Evolutionary conservation across 2,329 filamentous ascomycete species (phyloP).

Genomic region (Colletotrichum tanaceti): DNA sequence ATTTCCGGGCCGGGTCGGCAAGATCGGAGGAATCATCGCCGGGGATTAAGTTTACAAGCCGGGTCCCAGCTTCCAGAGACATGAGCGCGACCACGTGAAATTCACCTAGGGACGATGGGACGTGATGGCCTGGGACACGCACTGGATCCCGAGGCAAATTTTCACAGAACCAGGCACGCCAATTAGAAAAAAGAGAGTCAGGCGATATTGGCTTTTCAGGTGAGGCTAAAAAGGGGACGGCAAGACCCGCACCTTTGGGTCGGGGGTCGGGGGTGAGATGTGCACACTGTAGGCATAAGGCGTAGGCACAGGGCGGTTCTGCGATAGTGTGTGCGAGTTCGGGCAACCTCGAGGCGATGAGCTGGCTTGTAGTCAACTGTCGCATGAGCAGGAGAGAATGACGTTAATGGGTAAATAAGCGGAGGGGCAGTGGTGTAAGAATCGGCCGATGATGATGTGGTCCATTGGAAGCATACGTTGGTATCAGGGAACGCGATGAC

Average conservation of each 20-base stretch:
- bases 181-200: slow-evolving; percentile 17
- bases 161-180: background rate
- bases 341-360: background rate
- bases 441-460: slow-evolving; percentile 28
- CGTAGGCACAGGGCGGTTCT: background rate
- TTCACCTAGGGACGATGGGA: background rate
- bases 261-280: background rate
- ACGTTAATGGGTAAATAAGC: background rate
- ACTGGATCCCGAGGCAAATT: background rate
- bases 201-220: slow-evolving; percentile 22
- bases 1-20: no score
- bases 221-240: slow-evolving; percentile 23
- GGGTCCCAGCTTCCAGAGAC: no score
- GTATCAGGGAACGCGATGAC: background rate
- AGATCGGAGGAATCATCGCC: no score
- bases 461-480: background rate
- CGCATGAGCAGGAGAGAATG: background rate
- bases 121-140: background rate
- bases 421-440: slow-evolving; percentile 10
- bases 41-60: no score
- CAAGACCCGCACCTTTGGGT: slow-evolving; percentile 26
- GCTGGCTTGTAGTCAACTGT: no score
- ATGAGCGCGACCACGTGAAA: background rate
- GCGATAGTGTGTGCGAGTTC: background rate
- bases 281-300: no score